Conservation (phyloP, 257 asterid species). For the Lycium ferocissimum region DNA sequence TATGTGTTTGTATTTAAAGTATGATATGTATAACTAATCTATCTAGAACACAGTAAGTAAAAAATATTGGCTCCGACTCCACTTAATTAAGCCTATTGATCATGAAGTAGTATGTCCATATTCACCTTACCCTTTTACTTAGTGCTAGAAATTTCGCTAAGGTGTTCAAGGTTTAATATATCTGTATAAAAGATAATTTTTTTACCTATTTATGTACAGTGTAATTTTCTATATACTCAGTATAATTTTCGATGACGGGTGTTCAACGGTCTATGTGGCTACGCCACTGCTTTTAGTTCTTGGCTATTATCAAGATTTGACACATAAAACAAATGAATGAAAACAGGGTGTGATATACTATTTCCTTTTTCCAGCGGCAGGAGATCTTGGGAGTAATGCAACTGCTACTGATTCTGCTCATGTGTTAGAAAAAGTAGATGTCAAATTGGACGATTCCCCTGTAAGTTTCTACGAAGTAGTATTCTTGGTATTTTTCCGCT, state of each 20-base stretch:
- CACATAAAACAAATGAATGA: neutral
- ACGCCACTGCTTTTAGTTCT: neutral
- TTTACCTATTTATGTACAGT: too few relatives aligned
- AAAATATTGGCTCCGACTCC: too few relatives aligned
- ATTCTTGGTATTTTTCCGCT: neutral
- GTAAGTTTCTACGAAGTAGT: slow-evolving; percentile 27
- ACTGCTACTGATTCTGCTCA: slow-evolving; percentile 35
- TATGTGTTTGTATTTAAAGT: too few relatives aligned
- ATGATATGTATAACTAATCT: too few relatives aligned
- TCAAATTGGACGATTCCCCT: slow-evolving; percentile 21
- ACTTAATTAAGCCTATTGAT: neutral
- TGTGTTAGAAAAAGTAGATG: slow-evolving; percentile 6
- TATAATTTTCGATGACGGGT: neutral
- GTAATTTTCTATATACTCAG: neutral
- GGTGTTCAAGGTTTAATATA: neutral
- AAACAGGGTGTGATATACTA: neutral
- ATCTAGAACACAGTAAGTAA: too few relatives aligned
- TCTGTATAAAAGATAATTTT: neutral
- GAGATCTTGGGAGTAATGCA: slow-evolving; percentile 42
- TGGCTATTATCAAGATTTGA: slow-evolving; percentile 9
- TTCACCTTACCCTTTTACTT: neutral
- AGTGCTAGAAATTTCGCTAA: neutral
- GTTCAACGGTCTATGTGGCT: neutral
- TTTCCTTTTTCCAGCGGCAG: slow-evolving; percentile 30
- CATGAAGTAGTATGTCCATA: neutral